Evolutionary conservation across 1,139 yeast genomes (phyloP), one percentile per base, ranked within the genome.

Genomic region (Sugiyamaella xylanicola): DNA sequence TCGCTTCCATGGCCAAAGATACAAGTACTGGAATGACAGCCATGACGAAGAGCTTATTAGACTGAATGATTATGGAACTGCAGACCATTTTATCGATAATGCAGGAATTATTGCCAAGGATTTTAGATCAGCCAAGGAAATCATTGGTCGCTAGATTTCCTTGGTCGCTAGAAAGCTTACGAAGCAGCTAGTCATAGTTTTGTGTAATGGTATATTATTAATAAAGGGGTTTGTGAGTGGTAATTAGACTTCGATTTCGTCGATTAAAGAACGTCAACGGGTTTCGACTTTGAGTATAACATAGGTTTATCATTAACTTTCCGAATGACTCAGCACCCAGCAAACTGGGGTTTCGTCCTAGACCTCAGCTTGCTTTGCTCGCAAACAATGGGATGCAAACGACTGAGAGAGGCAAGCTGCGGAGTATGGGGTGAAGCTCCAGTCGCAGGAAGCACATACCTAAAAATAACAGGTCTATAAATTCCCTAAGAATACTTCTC

Each of bases 21-120:
- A 48, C 40, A 20, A 53, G 41, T 48, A 48, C 19, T 53, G 56
- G 56, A 53, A 42, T 44, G 56, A 53, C 17, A 48, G 49, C 35
- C 56, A 53, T 37, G 44, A 48, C 13, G 40, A 22, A 2, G 56
- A 53, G 46, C 44, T 53, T 20, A 21, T 41, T 19, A 25, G 56
- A 27, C 56, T 53, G 4, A 36, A 53, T 19, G 37, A 39, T 1
- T 53, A 53, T 17, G 56, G 56, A 5, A 53, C 56, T 43, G 56
- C 52, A n/a, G 41, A 46, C 22, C 42, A 48, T 40, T 53, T 53
- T 36, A 45, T 42, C 21, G 39, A 42, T 13, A 42, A 53, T 42
- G 52, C 52, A 2, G 56, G 56, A 4, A 52, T 52, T 35, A 21
- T 52, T 32, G 17, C 25, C 32, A 52, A 52, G 35, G 32, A 40